Base-by-base conservation (phyloP, 768 basidiomycete species). In the Hygrocybe punicea region DNA sequence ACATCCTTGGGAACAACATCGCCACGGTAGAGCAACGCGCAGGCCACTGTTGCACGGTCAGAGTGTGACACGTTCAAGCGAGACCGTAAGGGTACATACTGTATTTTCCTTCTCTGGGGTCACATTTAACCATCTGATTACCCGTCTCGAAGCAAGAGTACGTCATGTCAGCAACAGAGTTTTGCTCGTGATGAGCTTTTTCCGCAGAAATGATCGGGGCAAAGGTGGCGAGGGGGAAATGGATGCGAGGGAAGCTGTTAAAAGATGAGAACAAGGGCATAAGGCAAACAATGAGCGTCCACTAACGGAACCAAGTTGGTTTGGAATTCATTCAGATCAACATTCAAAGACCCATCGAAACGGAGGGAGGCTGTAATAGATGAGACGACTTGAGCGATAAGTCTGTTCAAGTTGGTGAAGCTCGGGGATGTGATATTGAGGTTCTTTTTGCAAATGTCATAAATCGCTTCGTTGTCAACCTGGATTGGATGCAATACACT, bases 391-490 rank as follows among this genome's bases (percentile, higher is more conserved):
- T 98, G 97, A 19, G 97, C 95, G 68, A 98, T 98, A 63, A 99
- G 79, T 57, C 97, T 80, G 79, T 99, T 98, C 58, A 98, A 75
- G 81, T 99, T 98, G 67, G 82, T 79, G 79, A 96, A 93, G 66
- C 92, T 88, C 11, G 97, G 97, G 33, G 83, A 88, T 23, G 79
- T 69, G 63, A 98, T 89, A 64, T 84, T 84, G 56, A 98, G 81
- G 71, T 91, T 94, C 76, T 89, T 87, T 82, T 97, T 95, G 90
- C 96, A 98, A 70, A 98, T 98, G 71, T 98, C 95, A 76, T 96
- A 98, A 71, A 98, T 98, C 53, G 95, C 97, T 75, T 99, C 95
- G 71, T 99, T 99, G 71, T 99, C 97, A 61, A 99, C 91, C 90
- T 92, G 36, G n/a, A 45, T 44, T 29, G 54, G 11, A 11, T 13